A percentile compares a stretch with the other conserved stretches of the same genome.
These are phyloP conservation scores for Isatis lusitanica DNA, from an alignment of 441 rosid genomes.

Conservation along the genomic window DNA sequence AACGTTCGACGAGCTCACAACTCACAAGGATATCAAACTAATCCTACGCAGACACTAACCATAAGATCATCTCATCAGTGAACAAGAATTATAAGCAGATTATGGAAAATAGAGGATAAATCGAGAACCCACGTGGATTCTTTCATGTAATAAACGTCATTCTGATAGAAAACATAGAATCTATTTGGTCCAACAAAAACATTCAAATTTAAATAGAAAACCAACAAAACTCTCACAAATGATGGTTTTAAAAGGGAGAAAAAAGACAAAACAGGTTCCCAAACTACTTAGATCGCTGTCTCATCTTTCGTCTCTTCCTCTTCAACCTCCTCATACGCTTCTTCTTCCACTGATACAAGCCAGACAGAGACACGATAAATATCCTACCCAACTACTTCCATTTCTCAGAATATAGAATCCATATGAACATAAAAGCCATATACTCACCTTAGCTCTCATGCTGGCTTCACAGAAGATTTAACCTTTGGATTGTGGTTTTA, in stretches of 20 bases:
- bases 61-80: not conserved
- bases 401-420: not conserved
- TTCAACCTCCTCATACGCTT: constrained; percentile 46
- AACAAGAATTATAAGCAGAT: not conserved
- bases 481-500: not conserved
- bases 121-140: not conserved
- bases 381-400: not conserved
- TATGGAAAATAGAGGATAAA: not conserved
- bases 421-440: not conserved
- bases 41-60: not conserved
- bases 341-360: constrained; percentile 40
- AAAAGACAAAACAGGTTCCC: not conserved
- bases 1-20: not conserved
- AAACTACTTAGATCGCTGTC: constrained; percentile 47
- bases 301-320: constrained; percentile 53
- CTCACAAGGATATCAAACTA: not conserved
- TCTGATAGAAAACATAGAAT: constrained; percentile 14
- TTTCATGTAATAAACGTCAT: constrained; percentile 8
- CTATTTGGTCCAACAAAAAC: constrained; percentile 27
- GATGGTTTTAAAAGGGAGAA: not conserved
- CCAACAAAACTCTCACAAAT: constrained; percentile 32
- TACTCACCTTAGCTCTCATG: constrained; percentile 77
- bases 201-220: constrained; percentile 10
- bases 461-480: constrained; percentile 1
- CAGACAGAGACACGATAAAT: not conserved